Evolutionary conservation across 352 stramenopile genomes (phyloP), one percentile per base, ranked within the genome.

Genomic region (Phytopythium ostracodes): DNA sequence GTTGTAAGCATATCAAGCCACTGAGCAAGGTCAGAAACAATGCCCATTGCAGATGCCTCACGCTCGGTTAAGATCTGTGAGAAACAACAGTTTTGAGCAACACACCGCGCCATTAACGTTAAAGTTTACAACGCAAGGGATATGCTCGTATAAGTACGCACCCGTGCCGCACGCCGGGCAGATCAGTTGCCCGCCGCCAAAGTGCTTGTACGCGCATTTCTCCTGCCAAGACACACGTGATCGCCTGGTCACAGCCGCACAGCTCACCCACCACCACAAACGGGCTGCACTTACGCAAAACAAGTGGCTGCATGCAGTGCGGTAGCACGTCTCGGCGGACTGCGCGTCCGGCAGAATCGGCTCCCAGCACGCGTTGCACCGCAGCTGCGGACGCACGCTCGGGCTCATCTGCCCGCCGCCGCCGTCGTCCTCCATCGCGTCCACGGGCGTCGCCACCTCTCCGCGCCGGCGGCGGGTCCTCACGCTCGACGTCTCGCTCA

Each of bases 191-290:
- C 84, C 84, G 22, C 75, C 68, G 6, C 81, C 81, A 56, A 92
- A 92, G 64, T 90, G 75, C 36, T 92, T 92, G 69, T 92, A 92
- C 29, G 84, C 84, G 73, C 84, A 92, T 80, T 92, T 92, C 62
- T 92, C 84, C 84, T 92, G 53, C 33, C 5, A 57, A 50, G 17
- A 38, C 25, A 15, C 12, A 0, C 47, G 17, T 35, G 12, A 31
- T 29, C 42, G n/a, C 7, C 42, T 15, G 11, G 18, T n/a, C 22
- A 38, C 7, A 3, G 3, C 4, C 18, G 36, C 36, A 10, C 31
- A 63, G 44, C 5, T 12, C 46, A 27, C 54, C 36, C 7, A 18
- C 14, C 25, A 10, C 20, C 42, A 29, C 24, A 12, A 59, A n/a
- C 33, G 33, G 33, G 47, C 18, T 18, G 17, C 33, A 44, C 24